Evolutionary conservation across 805 yeast genomes (phyloP).

Genomic region (Candida yuanshanica): DNA sequence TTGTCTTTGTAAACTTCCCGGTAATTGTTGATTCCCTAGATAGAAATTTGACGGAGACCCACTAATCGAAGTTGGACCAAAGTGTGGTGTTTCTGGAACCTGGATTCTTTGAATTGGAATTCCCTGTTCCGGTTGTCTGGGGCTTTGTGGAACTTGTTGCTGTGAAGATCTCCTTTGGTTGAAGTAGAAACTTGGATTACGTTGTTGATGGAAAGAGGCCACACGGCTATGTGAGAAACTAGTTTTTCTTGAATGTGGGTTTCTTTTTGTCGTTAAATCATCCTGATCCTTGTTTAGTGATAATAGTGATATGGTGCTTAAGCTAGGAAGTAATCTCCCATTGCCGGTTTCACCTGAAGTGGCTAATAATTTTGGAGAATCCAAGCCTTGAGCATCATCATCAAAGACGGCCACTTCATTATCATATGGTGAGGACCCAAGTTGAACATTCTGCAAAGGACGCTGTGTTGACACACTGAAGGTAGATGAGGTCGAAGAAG

Average conservation of each 20-base stretch:
- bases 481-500: conserved; percentile 4
- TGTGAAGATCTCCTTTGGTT: conserved; percentile 7
- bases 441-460: neutral
- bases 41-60: conserved; percentile 20
- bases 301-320: conserved; percentile 21
- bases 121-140: conserved; percentile 10
- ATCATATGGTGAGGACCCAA: neutral
- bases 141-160: conserved; percentile 3
- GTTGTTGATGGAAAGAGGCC: conserved; percentile 19
- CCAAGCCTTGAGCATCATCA: conserved; percentile 8
- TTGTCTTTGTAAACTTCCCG: conserved; percentile 13
- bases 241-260: conserved; percentile 12
- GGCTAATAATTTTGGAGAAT: conserved; percentile 20
- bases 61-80: conserved; percentile 20
- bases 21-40: conserved; percentile 16
- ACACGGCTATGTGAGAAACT: conserved; percentile 13
- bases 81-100: conserved; percentile 19
- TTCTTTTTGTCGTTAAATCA: conserved; percentile 4
- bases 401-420: conserved; percentile 18
- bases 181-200: conserved; percentile 11
- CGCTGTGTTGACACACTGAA: neutral
- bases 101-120: conserved; percentile 6
- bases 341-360: conserved; percentile 15
- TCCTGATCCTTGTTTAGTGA: conserved; percentile 16
- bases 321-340: conserved; percentile 14